Evolutionary conservation across 2,329 filamentous ascomycete species (phyloP).

Genomic region (Colletotrichum brevisporum): DNA sequence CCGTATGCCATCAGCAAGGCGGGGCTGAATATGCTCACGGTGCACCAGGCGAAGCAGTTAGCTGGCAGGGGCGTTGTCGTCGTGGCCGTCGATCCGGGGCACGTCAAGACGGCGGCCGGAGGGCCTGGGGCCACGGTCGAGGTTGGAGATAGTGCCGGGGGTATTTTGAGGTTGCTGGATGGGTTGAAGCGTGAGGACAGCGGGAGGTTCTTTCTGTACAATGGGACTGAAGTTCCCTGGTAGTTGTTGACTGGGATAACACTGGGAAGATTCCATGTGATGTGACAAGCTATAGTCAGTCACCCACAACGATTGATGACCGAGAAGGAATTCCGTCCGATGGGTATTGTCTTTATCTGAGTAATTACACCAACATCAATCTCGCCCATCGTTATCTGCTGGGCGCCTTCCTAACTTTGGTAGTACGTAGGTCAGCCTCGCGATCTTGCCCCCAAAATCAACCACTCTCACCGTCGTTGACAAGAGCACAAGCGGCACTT

Average conservation of each 20-base stretch:
- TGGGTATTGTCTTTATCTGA: too few relatives aligned
- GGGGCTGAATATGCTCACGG: constrained; percentile 54
- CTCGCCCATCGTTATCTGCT: too few relatives aligned
- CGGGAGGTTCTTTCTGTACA: constrained; percentile 13
- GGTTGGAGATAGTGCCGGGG: constrained; percentile 43
- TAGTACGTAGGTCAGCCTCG: too few relatives aligned
- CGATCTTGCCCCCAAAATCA: too few relatives aligned
- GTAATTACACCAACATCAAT: too few relatives aligned
- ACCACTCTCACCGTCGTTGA: too few relatives aligned
- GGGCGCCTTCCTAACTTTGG: too few relatives aligned
- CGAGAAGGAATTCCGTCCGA: too few relatives aligned
- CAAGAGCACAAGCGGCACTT: too few relatives aligned
- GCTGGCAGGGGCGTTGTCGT: constrained; percentile 45
- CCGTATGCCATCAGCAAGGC: constrained; percentile 54
- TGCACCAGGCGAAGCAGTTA: constrained; percentile 48
- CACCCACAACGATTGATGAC: too few relatives aligned
- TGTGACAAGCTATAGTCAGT: too few relatives aligned
- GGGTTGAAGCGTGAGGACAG: neutral
- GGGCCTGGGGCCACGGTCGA: constrained; percentile 47
- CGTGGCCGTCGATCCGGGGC: constrained; percentile 51
- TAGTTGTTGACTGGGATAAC: neutral
- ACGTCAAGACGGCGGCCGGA: constrained; percentile 53
- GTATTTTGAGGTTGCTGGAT: constrained; percentile 13
- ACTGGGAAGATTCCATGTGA: too few relatives aligned
- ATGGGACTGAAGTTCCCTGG: constrained; percentile 23